Conservation (phyloP, 768 basidiomycete species). For the Scleroderma bovista region DNA sequence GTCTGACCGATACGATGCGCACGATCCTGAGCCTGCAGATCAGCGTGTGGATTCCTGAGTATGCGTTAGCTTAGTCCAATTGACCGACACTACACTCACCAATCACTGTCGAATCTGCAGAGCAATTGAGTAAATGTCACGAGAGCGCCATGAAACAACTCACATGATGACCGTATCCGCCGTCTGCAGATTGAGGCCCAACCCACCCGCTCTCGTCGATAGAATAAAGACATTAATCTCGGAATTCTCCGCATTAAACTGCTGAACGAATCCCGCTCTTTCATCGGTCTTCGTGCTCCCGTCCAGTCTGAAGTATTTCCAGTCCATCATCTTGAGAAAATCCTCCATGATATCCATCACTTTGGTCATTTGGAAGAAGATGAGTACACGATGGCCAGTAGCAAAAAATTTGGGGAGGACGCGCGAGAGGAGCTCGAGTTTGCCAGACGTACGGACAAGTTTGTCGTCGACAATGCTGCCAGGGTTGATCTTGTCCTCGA, state of each 20-base stretch:
- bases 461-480: conserved; percentile 77
- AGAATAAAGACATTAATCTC: conserved; percentile 90
- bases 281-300: conserved; percentile 96
- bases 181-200: conserved; percentile 92
- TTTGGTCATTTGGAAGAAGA: conserved; percentile 99
- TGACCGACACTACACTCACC: conserved; percentile 29
- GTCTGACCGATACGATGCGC: conserved; percentile 99
- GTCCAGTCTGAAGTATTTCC: conserved; percentile 89
- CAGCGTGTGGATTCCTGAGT: conserved; percentile 91
- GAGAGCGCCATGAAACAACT: conserved; percentile 29
- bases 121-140: conserved; percentile 9
- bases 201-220: conserved; percentile 89
- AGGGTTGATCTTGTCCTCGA: conserved; percentile 91
- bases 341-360: conserved; percentile 99
- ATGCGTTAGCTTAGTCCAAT: conserved; percentile 1
- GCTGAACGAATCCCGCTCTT: conserved; percentile 77
- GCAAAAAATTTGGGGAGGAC: conserved; percentile 93
- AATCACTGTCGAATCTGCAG: conserved; percentile 72
- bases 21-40: conserved; percentile 99
- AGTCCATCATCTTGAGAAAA: conserved; percentile 82
- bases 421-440: conserved; percentile 86
- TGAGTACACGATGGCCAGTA: conserved; percentile 90
- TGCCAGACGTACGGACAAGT: conserved; percentile 83
- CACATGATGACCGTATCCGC: conserved; percentile 96
- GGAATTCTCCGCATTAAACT: conserved; percentile 87